Evolutionary conservation across 345 rosid species (phyloP).

Genomic region (Jatropha curcas): DNA sequence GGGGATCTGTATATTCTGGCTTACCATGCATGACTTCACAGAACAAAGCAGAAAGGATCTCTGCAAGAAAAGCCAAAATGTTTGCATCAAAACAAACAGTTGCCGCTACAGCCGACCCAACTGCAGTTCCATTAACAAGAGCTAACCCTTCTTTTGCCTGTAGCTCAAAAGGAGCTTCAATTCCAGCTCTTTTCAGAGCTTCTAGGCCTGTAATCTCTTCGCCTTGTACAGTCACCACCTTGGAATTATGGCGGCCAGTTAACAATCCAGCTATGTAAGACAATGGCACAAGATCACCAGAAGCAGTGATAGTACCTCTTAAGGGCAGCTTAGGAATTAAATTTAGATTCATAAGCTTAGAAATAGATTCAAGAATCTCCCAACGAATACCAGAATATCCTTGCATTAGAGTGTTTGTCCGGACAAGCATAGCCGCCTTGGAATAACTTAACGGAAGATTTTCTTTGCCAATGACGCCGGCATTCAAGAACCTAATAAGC

Average conservation of each 20-base stretch:
- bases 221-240: slow-evolving; percentile 37
- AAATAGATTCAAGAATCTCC: slow-evolving; percentile 44
- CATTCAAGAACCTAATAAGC: slow-evolving; percentile 54
- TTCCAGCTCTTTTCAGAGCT: slow-evolving; percentile 45
- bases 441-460: slow-evolving; percentile 36
- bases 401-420: slow-evolving; percentile 45
- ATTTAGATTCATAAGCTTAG: slow-evolving; percentile 40
- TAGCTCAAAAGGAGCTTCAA: slow-evolving; percentile 40
- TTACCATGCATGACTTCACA: slow-evolving; percentile 56
- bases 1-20: slow-evolving; percentile 43
- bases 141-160: slow-evolving; percentile 60
- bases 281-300: slow-evolving; percentile 52
- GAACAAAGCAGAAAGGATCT: slow-evolving; percentile 45
- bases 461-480: slow-evolving; percentile 44
- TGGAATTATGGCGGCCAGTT: slow-evolving; percentile 47
- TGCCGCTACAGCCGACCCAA: slow-evolving; percentile 57
- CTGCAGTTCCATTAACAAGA: slow-evolving; percentile 52
- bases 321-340: slow-evolving; percentile 51
- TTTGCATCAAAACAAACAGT: slow-evolving; percentile 57
- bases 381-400: slow-evolving; percentile 57
- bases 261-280: slow-evolving; percentile 55
- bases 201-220: slow-evolving; percentile 33
- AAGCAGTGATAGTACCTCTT: slow-evolving; percentile 54
- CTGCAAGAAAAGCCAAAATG: slow-evolving; percentile 39
- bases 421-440: slow-evolving; percentile 52